Evolutionary conservation across 176 grass and related monocot genomes (phyloP).

Genomic region (Ensete ventricosum): DNA sequence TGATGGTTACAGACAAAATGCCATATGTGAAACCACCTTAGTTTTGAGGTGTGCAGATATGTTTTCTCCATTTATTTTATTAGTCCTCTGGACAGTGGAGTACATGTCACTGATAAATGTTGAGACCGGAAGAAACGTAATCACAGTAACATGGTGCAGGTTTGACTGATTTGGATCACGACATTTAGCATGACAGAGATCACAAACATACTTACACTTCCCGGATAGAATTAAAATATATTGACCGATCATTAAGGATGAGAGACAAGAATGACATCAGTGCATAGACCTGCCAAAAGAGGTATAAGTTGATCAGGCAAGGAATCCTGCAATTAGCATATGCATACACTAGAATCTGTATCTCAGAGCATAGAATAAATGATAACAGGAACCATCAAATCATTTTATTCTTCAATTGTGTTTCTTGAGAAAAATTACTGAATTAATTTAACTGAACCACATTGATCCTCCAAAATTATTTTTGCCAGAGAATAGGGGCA

Average conservation of each 20-base stretch:
- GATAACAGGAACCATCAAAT: not conserved
- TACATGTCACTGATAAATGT: too few species aligned
- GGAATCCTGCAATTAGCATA: not conserved
- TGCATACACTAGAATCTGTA: not conserved
- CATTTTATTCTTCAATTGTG: not conserved
- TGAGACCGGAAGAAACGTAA: not conserved
- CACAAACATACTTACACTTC: slow-evolving; percentile 65
- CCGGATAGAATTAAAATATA: slow-evolving; percentile 89
- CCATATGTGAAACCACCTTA: too few species aligned
- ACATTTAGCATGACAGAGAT: not conserved
- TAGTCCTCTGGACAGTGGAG: too few species aligned
- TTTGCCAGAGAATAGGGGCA: not conserved
- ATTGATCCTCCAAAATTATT: not conserved
- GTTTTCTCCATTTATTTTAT: not conserved
- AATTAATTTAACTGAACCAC: not conserved
- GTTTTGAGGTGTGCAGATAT: too few species aligned
- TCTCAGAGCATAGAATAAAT: not conserved
- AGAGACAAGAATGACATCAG: slow-evolving; percentile 95
- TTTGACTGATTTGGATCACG: not conserved
- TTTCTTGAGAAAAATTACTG: not conserved
- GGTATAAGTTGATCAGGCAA: not conserved
- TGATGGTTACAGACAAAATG: too few species aligned
- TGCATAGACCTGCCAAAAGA: slow-evolving; percentile 66
- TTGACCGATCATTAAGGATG: slow-evolving; percentile 47
- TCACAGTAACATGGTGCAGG: not conserved